Evolutionary conservation across 2,329 filamentous ascomycete genomes (phyloP), one percentile per base, ranked within the genome.

Genomic region (Magnaporthiopsis rhizophila): DNA sequence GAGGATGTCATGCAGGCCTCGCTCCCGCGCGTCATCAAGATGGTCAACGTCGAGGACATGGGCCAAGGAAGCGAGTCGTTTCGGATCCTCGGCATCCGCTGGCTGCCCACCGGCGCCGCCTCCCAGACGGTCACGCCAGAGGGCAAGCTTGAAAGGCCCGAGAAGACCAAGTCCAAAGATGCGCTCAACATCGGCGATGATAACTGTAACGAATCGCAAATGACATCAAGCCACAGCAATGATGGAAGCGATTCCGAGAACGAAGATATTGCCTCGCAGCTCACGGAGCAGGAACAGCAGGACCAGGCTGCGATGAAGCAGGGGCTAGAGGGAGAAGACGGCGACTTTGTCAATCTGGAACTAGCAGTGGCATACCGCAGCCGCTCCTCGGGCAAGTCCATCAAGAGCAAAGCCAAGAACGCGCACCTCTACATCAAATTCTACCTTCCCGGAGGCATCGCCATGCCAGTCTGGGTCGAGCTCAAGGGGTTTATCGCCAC

Each of bases 1-100:
- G 89, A 92, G 74, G 89, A 92, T 72, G 87, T 92, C 61, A 92
- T 92, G 89, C 89, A 92, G 75, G 89, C 89, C 2, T 89, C 86
- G 11, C 76, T 91, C 24, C 88, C 89, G 0, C 86, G 82, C 65
- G 74, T 89, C 50, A 81, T 91, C 38, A 84, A 89, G 61, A 91
- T 91, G 89, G 86, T 91, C 58, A 88, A 86, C 63, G 85, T 91
- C 9, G 88, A 91, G 61, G 89, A 92, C 67, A 83, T 92, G 65
- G 89, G 89, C 0, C 89, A 92, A 73, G 89, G 89, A 9, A 90
- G 85, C 66, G 89, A 91, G 70, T 80, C 87, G 0, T 70, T 92
- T 53, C 83, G 89, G 1, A 88, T 92, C 64, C 80, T 92, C 1
- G 89, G 89, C 3, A 77, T 92, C 53, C 80, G 87, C 62, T 91